These are phyloP conservation scores for Polyrhizophydium stewartii DNA, from an alignment of 371 early-diverging fungal species.

Conservation along the genomic window DNA sequence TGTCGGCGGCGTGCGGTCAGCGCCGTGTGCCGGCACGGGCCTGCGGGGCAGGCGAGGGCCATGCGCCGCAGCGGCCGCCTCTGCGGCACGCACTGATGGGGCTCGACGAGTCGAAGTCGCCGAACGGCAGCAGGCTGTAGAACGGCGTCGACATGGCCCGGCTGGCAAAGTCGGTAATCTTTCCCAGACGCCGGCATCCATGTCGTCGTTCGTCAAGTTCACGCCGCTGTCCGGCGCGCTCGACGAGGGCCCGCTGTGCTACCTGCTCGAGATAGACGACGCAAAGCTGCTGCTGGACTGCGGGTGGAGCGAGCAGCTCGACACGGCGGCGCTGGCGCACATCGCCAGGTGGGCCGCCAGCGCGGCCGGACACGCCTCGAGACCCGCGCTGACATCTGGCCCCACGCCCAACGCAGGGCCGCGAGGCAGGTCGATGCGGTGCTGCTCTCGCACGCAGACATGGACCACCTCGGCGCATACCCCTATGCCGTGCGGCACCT, in stretches of 20 bases:
- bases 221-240: slow-evolving; percentile 63
- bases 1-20: too few species aligned
- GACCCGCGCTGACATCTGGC: neutral
- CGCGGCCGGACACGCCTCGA: neutral
- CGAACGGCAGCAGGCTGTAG: too few species aligned
- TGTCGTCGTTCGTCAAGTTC: slow-evolving; percentile 51
- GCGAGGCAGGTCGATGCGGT: slow-evolving; percentile 91
- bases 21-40: too few species aligned
- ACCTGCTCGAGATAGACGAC: slow-evolving; percentile 86
- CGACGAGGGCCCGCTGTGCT: slow-evolving; percentile 80
- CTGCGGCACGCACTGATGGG: neutral
- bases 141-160: too few species aligned
- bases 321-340: slow-evolving; percentile 60
- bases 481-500: slow-evolving; percentile 76
- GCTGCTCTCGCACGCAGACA: slow-evolving; percentile 86
- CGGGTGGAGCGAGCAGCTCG: slow-evolving; percentile 77
- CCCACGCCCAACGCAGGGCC: slow-evolving; percentile 43
- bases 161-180: too few species aligned
- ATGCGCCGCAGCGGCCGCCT: too few species aligned
- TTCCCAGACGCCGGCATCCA: slow-evolving; percentile 2
- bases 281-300: slow-evolving; percentile 90
- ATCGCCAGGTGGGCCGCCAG: slow-evolving; percentile 54
- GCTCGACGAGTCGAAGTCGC: neutral
- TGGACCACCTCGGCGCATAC: slow-evolving; percentile 86
- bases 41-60: too few species aligned